phyloP scores from a whole-genome alignment of 1,139 yeast species.

The Kodamaea derodonti region DNA sequence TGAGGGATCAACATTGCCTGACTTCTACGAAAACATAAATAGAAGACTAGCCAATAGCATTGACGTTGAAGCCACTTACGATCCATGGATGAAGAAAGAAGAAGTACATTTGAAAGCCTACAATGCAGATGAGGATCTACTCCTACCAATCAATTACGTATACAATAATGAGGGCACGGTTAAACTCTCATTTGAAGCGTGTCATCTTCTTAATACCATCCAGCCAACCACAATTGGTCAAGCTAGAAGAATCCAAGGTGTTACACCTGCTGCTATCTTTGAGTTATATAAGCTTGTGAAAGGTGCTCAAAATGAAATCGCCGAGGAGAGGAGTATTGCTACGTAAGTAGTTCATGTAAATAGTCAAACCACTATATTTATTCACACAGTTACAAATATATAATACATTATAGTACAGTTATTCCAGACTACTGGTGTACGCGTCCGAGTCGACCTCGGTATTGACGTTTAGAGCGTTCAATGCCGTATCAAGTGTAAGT shows the following conservation, averaged over 20 bases:
- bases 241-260: constrained; percentile 90
- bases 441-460: not conserved
- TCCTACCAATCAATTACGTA: constrained; percentile 61
- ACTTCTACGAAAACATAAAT: constrained; percentile 31
- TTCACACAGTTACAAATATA: not conserved
- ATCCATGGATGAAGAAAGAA: constrained; percentile 76
- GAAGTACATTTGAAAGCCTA: constrained; percentile 68
- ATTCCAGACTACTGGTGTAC: not conserved
- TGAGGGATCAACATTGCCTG: constrained; percentile 14
- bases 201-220: constrained; percentile 62
- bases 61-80: constrained; percentile 77
- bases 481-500: constrained; percentile 31
- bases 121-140: constrained; percentile 73
- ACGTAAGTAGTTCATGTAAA: constrained; percentile 13
- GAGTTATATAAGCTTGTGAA: constrained; percentile 53
- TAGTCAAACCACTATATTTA: constrained; percentile 3
- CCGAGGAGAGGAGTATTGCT: constrained; percentile 6
- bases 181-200: constrained; percentile 70
- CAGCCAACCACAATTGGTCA: constrained; percentile 92
- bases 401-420: not conserved
- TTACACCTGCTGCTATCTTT: constrained; percentile 82
- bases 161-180: constrained; percentile 50
- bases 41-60: constrained; percentile 56
- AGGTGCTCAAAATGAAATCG: constrained; percentile 22
- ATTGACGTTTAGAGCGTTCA: constrained; percentile 14